Evolutionary conservation across 108 stramenopile genomes (phyloP), one percentile per base, ranked within the genome.

Genomic region (Nitzschia putrida): DNA sequence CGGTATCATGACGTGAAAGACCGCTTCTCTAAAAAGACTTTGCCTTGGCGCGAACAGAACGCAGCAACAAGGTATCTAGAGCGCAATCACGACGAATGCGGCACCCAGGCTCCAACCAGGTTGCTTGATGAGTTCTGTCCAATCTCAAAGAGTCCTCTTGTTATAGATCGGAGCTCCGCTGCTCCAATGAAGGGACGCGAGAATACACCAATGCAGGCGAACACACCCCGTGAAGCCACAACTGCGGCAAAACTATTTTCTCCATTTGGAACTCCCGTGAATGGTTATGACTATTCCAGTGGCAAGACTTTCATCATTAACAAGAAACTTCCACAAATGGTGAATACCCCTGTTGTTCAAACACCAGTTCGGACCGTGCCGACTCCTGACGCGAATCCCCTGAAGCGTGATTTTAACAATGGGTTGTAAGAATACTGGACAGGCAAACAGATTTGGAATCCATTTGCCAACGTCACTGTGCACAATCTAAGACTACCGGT

Each of bases 11-110:
- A 37, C 7, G 61, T 63, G 2, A 63, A 63, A 10, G 21, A 43
- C 20, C 14, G 61, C 23, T 63, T 63, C 40, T 63, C 61, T 4
- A 41, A 63, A 24, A 63, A 63, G 11, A 25, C 61, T 24, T 5
- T 63, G 20, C 61, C 61, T 21, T 63, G 61, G 61, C n/a, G 61
- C 23, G 43, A 63, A 21, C n/a, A 63, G 24, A 63, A 47, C 23
- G 61, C 61, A 0, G 61, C 61, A 21, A 43, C 14, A 1, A 18
- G 42, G 40, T 63, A 63, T 22, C 40, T 63, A 6, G 61, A 63
- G 37, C 61, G 61, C 1, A 63, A 63, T n/a, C 42, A 25, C 10
- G 47, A 49, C n/a, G 47, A 18, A 49, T 18, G 47, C 6, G 47
- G 47, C 6, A 49, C 14, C 47, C 47, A 49, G 14, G n/a, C 47